Percentiles rank a stretch among this genome's conserved stretches.
Evolutionary conservation across 108 stramenopile species (phyloP).

Genomic region (Discostella stelligeroides): DNA sequence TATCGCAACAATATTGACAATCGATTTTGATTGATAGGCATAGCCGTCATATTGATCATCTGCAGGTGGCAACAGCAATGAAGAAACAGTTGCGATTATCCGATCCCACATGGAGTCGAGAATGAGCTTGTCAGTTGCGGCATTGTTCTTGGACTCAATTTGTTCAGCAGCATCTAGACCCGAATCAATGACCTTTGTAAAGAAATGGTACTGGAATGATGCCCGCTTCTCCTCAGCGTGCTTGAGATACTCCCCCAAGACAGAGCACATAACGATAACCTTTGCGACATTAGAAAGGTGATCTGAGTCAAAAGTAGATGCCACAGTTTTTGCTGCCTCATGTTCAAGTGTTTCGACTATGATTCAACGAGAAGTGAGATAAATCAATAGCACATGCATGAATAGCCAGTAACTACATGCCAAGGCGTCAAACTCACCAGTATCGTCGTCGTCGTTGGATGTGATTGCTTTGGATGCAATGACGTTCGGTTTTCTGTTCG

Average conservation of each 20-base stretch:
- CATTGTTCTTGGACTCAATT: slow-evolving; percentile 29
- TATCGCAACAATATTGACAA: slow-evolving; percentile 41
- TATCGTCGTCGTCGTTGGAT: slow-evolving; percentile 10
- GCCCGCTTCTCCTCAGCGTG: slow-evolving; percentile 6
- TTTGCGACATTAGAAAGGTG: slow-evolving; percentile 46
- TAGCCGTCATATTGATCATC: slow-evolving; percentile 35
- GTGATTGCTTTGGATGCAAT: slow-evolving; percentile 5
- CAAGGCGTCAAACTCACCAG: slow-evolving; percentile 2
- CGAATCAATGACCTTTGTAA: slow-evolving; percentile 53
- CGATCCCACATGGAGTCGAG: slow-evolving; percentile 47
- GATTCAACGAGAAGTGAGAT: slow-evolving; percentile 9
- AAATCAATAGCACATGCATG: not conserved
- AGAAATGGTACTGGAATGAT: slow-evolving; percentile 48
- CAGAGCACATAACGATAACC: slow-evolving; percentile 52
- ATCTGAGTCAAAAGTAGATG: slow-evolving; percentile 50
- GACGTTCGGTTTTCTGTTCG: slow-evolving; percentile 22
- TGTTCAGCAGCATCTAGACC: slow-evolving; percentile 52
- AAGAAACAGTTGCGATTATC: slow-evolving; percentile 28
- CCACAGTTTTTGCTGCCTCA: slow-evolving; percentile 62
- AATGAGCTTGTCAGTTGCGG: slow-evolving; percentile 14
- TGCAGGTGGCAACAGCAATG: slow-evolving; percentile 33
- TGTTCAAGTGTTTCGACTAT: slow-evolving; percentile 53
- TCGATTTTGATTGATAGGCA: slow-evolving; percentile 44
- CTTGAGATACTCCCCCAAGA: slow-evolving; percentile 53
- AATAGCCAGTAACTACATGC: not conserved